phyloP scores from a whole-genome alignment of 2,329 filamentous ascomycete genomes.

The Lecanicillium sp. region DNA sequence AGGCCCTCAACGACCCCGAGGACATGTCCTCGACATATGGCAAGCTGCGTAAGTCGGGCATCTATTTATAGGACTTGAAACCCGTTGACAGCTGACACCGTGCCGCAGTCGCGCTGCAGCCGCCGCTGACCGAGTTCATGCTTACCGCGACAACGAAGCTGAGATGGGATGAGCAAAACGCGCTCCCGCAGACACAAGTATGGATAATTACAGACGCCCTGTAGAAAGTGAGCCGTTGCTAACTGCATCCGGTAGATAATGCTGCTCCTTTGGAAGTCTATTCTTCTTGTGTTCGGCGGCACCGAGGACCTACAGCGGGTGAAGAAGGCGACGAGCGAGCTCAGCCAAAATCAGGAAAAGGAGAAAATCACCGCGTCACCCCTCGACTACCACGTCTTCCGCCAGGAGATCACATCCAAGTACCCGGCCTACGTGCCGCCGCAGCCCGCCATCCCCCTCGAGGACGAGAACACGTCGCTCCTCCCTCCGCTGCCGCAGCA shows the following conservation, averaged over 20 bases:
- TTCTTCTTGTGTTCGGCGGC: slow-evolving; percentile 80
- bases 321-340: slow-evolving; percentile 65
- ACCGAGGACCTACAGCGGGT: slow-evolving; percentile 64
- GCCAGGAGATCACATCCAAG: slow-evolving; percentile 95
- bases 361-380: slow-evolving; percentile 89
- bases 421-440: slow-evolving; percentile 95
- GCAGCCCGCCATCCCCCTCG: slow-evolving; percentile 72
- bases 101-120: slow-evolving; percentile 50
- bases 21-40: slow-evolving; percentile 41
- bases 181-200: slow-evolving; percentile 59
- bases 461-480: slow-evolving; percentile 85
- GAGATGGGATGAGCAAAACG: slow-evolving; percentile 64
- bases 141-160: slow-evolving; percentile 62
- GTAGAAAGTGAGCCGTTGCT: slow-evolving; percentile 14
- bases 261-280: slow-evolving; percentile 84
- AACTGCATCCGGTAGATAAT: slow-evolving; percentile 50
- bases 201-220: slow-evolving; percentile 23
- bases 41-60: slow-evolving; percentile 44
- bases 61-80: no score
- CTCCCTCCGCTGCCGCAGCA: slow-evolving; percentile 79
- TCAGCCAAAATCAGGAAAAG: slow-evolving; percentile 56
- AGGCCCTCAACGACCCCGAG: slow-evolving; percentile 45
- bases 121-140: slow-evolving; percentile 65
- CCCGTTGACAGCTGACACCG: slow-evolving; percentile 15
- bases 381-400: slow-evolving; percentile 91